These are phyloP conservation scores for Hypoxylon sp. DNA, from an alignment of 2,329 filamentous ascomycete species.

Conservation along the genomic window DNA sequence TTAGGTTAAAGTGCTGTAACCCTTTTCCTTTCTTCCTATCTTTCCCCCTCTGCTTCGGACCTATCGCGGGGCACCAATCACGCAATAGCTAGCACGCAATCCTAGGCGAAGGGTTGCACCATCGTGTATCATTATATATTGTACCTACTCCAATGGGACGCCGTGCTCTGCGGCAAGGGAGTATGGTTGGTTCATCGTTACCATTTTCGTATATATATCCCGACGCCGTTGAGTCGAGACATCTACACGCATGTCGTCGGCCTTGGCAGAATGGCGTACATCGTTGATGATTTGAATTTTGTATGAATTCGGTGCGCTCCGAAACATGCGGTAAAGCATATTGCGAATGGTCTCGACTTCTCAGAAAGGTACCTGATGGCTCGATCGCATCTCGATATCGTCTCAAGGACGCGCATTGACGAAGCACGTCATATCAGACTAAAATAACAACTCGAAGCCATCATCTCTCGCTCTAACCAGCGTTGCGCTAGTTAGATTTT, in stretches of 20 bases:
- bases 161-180: background rate
- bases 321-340: slow-evolving; percentile 10
- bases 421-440: slow-evolving; percentile 31
- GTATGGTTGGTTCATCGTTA: slow-evolving; percentile 10
- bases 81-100: slow-evolving; percentile 38
- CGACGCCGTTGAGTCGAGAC: slow-evolving; percentile 1
- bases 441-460: slow-evolving; percentile 25
- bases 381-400: slow-evolving; percentile 2
- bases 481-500: too few relatives aligned
- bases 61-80: slow-evolving; percentile 34
- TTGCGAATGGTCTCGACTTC: too few relatives aligned
- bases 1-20: slow-evolving; percentile 28
- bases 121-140: slow-evolving; percentile 25
- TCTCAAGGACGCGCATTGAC: background rate
- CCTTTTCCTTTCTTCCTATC: slow-evolving; percentile 32
- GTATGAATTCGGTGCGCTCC: slow-evolving; percentile 15
- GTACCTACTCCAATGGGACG: slow-evolving; percentile 9
- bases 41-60: slow-evolving; percentile 24
- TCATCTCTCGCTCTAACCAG: too few relatives aligned
- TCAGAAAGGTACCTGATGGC: slow-evolving; percentile 8
- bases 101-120: slow-evolving; percentile 30
- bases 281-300: slow-evolving; percentile 4
- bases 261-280: slow-evolving; percentile 23
- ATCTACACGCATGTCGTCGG: slow-evolving; percentile 30
- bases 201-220: slow-evolving; percentile 16